Evolutionary conservation across 1,284 basidiomycete species (phyloP).

Genomic region (Meripilus lineatus): DNA sequence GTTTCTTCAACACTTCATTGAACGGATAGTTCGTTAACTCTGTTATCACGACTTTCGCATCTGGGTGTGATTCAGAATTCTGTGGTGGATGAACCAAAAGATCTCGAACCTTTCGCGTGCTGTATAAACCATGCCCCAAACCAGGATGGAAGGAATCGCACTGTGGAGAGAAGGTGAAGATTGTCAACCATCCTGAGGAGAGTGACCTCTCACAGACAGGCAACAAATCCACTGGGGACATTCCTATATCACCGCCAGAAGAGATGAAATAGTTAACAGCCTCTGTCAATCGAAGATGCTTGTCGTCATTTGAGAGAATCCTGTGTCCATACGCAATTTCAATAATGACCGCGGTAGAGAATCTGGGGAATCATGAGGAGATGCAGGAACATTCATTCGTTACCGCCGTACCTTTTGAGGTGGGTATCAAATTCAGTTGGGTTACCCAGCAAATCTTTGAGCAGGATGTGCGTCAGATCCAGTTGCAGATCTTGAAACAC

Average conservation of each 20-base stretch:
- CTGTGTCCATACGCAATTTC: constrained; percentile 23
- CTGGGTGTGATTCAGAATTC: too few species aligned
- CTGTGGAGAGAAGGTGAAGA: constrained; percentile 15
- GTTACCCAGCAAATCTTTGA: constrained; percentile 3
- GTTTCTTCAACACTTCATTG: constrained; percentile 15
- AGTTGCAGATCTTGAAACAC: constrained; percentile 1
- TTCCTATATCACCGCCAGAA: constrained; percentile 14
- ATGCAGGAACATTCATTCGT: too few species aligned
- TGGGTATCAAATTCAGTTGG: not conserved
- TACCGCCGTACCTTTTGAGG: constrained; percentile 2
- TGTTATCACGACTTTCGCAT: too few species aligned
- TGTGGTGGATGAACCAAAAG: not conserved
- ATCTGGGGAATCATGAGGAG: too few species aligned
- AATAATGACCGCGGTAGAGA: constrained; percentile 16
- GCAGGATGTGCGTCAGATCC: constrained; percentile 1
- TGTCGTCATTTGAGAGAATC: constrained; percentile 17
- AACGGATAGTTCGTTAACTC: constrained; percentile 18
- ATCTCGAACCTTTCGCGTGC: constrained; percentile 9
- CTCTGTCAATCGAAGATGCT: constrained; percentile 17
- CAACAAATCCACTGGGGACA: constrained; percentile 18
- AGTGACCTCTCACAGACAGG: constrained; percentile 14
- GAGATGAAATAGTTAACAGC: constrained; percentile 15
- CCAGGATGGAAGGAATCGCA: too few species aligned
- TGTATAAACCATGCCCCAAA: constrained; percentile 22
- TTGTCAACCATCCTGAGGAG: too few species aligned